These are phyloP conservation scores for Cercospora berteroae DNA, from an alignment of 2,329 filamentous ascomycete genomes.

Conservation along the genomic window DNA sequence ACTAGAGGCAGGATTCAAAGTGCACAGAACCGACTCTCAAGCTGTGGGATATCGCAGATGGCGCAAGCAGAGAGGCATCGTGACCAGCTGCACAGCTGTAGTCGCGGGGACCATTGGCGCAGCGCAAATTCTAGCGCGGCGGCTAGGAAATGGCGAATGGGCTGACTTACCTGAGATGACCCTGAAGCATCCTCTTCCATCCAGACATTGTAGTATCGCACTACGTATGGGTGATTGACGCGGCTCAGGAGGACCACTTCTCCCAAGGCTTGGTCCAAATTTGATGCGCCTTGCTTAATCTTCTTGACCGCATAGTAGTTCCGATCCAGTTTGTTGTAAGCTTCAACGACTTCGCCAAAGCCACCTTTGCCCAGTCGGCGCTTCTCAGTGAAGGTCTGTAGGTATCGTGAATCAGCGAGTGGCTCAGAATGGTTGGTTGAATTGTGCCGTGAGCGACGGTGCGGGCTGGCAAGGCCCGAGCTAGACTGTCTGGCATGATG, in stretches of 20 bases:
- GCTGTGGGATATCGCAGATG: neutral
- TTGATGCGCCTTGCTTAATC: constrained; percentile 71
- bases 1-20: neutral
- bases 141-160: neutral
- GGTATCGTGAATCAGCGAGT: constrained; percentile 66
- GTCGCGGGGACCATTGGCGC: neutral
- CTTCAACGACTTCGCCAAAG: constrained; percentile 94
- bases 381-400: constrained; percentile 86
- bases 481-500: constrained; percentile 16
- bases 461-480: constrained; percentile 30
- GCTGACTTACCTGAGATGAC: constrained; percentile 33
- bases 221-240: constrained; percentile 82
- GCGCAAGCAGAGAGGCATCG: neutral
- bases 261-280: constrained; percentile 76
- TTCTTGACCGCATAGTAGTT: constrained; percentile 97
- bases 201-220: constrained; percentile 95
- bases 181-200: constrained; percentile 63
- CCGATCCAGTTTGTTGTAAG: constrained; percentile 88
- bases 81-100: neutral
- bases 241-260: constrained; percentile 88
- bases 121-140: neutral
- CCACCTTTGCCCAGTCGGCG: constrained; percentile 87
- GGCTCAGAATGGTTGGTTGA: constrained; percentile 33
- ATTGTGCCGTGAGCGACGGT: constrained; percentile 35
- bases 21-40: neutral